Evolutionary conservation across 2,329 filamentous ascomycete genomes (phyloP).

Genomic region (Spiromastix sp.): DNA sequence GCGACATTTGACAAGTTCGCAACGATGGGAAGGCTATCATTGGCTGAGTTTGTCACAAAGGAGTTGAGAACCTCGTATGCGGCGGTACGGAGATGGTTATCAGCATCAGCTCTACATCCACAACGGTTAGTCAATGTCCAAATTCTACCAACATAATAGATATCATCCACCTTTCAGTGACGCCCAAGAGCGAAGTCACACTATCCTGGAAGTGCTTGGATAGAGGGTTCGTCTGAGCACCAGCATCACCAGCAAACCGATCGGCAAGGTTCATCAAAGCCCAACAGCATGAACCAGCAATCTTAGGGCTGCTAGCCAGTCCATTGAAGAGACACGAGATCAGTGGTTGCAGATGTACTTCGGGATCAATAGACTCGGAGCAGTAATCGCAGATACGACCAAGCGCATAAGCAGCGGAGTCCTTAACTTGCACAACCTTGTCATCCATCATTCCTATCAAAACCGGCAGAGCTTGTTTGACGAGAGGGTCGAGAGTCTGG

Average conservation of each 20-base stretch:
- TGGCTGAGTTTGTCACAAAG: slow-evolving; percentile 83
- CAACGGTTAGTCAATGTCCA: slow-evolving; percentile 11
- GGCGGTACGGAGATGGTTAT: slow-evolving; percentile 84
- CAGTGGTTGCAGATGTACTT: slow-evolving; percentile 69
- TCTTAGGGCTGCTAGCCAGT: slow-evolving; percentile 83
- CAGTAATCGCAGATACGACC: slow-evolving; percentile 93
- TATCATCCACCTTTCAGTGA: slow-evolving; percentile 58
- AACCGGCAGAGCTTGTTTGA: slow-evolving; percentile 89
- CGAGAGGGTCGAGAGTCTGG: slow-evolving; percentile 80
- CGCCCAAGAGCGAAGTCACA: slow-evolving; percentile 70
- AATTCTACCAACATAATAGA: slow-evolving; percentile 2
- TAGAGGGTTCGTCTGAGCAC: slow-evolving; percentile 67
- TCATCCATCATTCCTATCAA: slow-evolving; percentile 92
- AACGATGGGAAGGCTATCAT: slow-evolving; percentile 71
- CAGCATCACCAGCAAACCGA: slow-evolving; percentile 79
- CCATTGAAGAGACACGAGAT: slow-evolving; percentile 85
- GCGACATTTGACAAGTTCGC: slow-evolving; percentile 78
- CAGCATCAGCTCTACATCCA: slow-evolving; percentile 50
- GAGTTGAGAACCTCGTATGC: slow-evolving; percentile 95
- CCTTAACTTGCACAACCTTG: slow-evolving; percentile 76
- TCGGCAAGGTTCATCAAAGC: slow-evolving; percentile 97
- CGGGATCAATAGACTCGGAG: slow-evolving; percentile 80
- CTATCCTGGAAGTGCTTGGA: slow-evolving; percentile 91
- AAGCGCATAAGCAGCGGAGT: slow-evolving; percentile 91
- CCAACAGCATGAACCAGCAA: slow-evolving; percentile 98